These are phyloP conservation scores for Tulasnella sp. DNA, from an alignment of 768 basidiomycete species.

Conservation along the genomic window DNA sequence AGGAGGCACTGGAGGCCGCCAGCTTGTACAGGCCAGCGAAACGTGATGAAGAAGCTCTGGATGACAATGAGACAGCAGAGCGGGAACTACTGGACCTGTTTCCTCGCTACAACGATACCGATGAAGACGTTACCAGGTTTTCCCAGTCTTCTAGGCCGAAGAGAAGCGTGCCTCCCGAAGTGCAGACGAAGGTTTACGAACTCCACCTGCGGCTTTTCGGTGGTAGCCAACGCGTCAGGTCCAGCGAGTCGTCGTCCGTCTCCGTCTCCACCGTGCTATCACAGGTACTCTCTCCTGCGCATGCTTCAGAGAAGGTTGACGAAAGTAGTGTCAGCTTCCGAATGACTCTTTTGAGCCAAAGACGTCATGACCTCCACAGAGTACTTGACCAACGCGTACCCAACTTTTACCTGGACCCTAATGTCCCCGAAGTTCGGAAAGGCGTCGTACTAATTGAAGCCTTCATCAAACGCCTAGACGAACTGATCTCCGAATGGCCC, in stretches of 20 bases:
- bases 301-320: background rate
- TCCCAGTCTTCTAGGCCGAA: background rate
- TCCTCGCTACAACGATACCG: slow-evolving; percentile 61
- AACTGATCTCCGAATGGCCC: slow-evolving; percentile 73
- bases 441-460: slow-evolving; percentile 40
- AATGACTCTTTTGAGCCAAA: slow-evolving; percentile 4
- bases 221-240: background rate
- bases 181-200: background rate
- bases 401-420: slow-evolving; percentile 72
- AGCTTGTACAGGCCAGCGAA: slow-evolving; percentile 66
- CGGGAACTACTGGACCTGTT: slow-evolving; percentile 76
- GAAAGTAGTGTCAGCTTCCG: slow-evolving; percentile 10
- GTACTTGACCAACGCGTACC: slow-evolving; percentile 30
- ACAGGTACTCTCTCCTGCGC: background rate
- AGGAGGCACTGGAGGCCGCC: slow-evolving; percentile 49
- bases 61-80: slow-evolving; percentile 70
- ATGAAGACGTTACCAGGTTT: slow-evolving; percentile 8
- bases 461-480: slow-evolving; percentile 42
- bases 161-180: background rate
- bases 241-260: background rate
- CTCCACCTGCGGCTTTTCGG: background rate
- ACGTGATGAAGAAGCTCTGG: slow-evolving; percentile 40
- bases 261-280: background rate
- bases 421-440: slow-evolving; percentile 58
- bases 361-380: slow-evolving; percentile 8